Evolutionary conservation across 331 rosid genomes (phyloP).

Genomic region (Malus hybrid): DNA sequence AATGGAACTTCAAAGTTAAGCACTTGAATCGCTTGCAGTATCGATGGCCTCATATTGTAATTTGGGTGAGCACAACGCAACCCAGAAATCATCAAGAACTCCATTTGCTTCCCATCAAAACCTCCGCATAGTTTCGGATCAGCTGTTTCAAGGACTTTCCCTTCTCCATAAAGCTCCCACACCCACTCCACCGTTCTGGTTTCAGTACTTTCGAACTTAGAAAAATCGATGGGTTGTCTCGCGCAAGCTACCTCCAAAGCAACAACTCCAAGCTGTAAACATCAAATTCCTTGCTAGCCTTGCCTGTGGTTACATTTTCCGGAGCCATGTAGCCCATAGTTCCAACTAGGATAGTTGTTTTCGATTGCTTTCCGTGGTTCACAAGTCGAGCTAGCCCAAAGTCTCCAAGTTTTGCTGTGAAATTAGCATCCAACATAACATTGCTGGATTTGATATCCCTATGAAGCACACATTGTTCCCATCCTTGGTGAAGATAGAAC

Average conservation of each 20-base stretch:
- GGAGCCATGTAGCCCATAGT: neutral
- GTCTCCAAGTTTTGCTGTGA: neutral
- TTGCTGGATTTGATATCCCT: neutral
- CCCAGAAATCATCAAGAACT: neutral
- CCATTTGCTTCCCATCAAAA: neutral
- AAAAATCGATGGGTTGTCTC: neutral
- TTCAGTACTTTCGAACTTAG: neutral
- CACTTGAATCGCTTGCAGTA: too few species aligned
- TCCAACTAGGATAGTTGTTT: neutral
- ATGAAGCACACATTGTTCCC: neutral
- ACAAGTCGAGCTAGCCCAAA: neutral
- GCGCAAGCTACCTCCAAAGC: constrained; percentile 1
- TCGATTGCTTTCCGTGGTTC: neutral
- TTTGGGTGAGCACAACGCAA: neutral
- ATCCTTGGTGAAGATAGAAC: neutral
- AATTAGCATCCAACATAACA: neutral
- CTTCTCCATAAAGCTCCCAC: constrained; percentile 2
- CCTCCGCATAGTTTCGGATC: neutral
- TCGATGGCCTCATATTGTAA: neutral
- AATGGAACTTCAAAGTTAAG: too few species aligned
- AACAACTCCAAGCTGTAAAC: neutral
- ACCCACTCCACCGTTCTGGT: neutral
- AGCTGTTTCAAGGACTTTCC: neutral
- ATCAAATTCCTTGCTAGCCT: neutral
- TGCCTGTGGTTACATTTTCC: neutral